Conservation (phyloP, 2,329 filamentous ascomycete species). For the Myriosclerotinia duriaeana region DNA sequence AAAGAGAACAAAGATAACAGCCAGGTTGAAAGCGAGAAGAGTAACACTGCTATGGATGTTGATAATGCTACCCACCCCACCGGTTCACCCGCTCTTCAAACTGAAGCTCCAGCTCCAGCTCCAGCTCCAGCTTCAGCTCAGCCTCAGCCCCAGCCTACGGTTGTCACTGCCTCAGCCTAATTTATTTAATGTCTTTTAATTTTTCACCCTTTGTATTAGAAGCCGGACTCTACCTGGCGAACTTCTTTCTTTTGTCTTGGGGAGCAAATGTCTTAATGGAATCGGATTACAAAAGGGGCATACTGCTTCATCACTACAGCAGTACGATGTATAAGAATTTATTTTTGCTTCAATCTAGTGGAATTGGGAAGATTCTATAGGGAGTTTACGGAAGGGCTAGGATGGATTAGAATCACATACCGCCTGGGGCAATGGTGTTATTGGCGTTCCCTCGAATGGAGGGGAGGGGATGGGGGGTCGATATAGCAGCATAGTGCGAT, state of each 20-base stretch:
- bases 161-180: constrained; percentile 23
- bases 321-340: constrained; percentile 20
- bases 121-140: constrained; percentile 20
- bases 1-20: constrained; percentile 65
- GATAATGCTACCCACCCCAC: constrained; percentile 52
- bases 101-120: constrained; percentile 24
- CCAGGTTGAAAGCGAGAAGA: constrained; percentile 56
- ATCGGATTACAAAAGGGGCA: not conserved
- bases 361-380: constrained; percentile 5
- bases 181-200: constrained; percentile 14
- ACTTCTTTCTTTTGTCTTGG: not conserved
- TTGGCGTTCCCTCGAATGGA: constrained; percentile 14
- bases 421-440: constrained; percentile 25
- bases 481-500: constrained; percentile 11
- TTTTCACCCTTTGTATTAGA: constrained; percentile 22
- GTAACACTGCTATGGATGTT: constrained; percentile 57
- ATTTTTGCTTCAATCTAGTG: constrained; percentile 9
- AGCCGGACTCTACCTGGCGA: not conserved
- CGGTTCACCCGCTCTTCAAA: constrained; percentile 51
- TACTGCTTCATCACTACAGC: not conserved
- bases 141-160: not conserved
- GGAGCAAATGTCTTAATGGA: not conserved
- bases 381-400: constrained; percentile 7
- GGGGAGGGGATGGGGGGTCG: not conserved
- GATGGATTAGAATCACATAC: constrained; percentile 6